Percentiles rank a stretch among this genome's conserved stretches.
phyloP scores from a whole-genome alignment of 2,329 filamentous ascomycete species.

The Curvularia lunata region DNA sequence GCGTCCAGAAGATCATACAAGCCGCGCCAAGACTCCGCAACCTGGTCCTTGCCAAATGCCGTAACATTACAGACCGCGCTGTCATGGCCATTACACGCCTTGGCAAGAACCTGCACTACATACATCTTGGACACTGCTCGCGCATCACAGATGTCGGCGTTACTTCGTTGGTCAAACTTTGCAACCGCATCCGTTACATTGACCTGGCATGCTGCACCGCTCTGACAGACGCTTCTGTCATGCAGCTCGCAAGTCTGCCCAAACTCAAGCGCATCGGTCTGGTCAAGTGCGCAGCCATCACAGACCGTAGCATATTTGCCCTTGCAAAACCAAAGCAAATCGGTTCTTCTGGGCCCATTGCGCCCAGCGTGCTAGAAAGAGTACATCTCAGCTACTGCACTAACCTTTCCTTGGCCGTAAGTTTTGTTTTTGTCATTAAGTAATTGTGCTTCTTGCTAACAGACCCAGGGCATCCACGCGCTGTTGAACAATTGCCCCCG shows the following conservation, averaged over 20 bases:
- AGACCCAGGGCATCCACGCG: constrained; percentile 78
- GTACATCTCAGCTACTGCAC: constrained; percentile 97
- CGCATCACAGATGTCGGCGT: constrained; percentile 91
- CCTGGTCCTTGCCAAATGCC: constrained; percentile 91
- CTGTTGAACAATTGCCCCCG: constrained; percentile 90
- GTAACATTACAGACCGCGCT: constrained; percentile 86
- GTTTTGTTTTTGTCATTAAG: constrained; percentile 31
- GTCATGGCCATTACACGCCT: constrained; percentile 86
- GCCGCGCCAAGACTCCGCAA: constrained; percentile 89
- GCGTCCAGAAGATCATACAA: constrained; percentile 85
- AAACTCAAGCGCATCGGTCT: constrained; percentile 94
- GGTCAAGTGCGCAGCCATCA: constrained; percentile 91
- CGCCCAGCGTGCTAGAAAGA: constrained; percentile 77
- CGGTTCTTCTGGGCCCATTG: constrained; percentile 61
- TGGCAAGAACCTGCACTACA: constrained; percentile 95
- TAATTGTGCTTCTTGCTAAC: constrained; percentile 12
- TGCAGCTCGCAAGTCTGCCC: constrained; percentile 80
- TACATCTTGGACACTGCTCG: constrained; percentile 91
- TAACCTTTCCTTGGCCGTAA: constrained; percentile 79
- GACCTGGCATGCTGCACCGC: constrained; percentile 94
- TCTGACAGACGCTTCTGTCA: constrained; percentile 86
- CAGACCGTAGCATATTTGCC: constrained; percentile 85
- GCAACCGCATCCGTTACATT: constrained; percentile 96
- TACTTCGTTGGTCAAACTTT: constrained; percentile 78
- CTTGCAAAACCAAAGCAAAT: constrained; percentile 72